phyloP scores from a whole-genome alignment of 176 grass and related monocot species.

The Poa pratensis region DNA sequence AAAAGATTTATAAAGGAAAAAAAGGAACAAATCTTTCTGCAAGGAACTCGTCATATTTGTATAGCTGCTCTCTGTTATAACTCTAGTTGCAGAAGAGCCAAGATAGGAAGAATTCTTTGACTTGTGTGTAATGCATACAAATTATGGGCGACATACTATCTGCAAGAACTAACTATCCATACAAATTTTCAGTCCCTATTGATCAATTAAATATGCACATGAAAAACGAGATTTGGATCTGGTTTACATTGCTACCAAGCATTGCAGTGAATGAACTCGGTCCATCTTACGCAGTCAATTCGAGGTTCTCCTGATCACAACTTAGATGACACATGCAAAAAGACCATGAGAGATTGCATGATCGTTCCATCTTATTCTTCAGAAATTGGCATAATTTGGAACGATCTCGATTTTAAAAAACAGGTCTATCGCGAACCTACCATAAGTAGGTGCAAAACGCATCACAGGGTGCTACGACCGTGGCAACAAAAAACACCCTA shows the following conservation, averaged over 20 bases:
- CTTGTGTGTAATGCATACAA: neutral
- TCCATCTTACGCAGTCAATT: neutral
- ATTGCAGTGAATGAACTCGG: neutral
- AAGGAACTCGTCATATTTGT: neutral
- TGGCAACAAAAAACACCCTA: neutral
- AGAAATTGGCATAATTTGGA: neutral
- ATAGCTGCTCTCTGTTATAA: neutral
- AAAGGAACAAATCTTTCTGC: neutral
- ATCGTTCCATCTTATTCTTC: neutral
- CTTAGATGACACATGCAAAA: conserved; percentile 20
- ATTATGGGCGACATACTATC: neutral
- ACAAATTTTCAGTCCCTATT: neutral
- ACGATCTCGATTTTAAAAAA: neutral
- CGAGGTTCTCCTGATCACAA: neutral
- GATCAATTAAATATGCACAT: conserved; percentile 13
- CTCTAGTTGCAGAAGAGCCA: neutral
- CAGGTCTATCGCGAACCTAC: neutral
- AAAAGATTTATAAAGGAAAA: neutral
- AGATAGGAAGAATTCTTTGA: neutral
- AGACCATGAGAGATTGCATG: neutral
- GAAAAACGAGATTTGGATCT: neutral
- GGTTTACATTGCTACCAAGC: neutral
- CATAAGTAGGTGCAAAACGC: neutral
- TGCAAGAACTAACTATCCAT: neutral
- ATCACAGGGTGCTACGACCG: neutral